Percentiles rank a stretch among this genome's conserved stretches.
Conservation (phyloP, 2,329 filamentous ascomycete species). For the Stenocarpella maydis region DNA sequence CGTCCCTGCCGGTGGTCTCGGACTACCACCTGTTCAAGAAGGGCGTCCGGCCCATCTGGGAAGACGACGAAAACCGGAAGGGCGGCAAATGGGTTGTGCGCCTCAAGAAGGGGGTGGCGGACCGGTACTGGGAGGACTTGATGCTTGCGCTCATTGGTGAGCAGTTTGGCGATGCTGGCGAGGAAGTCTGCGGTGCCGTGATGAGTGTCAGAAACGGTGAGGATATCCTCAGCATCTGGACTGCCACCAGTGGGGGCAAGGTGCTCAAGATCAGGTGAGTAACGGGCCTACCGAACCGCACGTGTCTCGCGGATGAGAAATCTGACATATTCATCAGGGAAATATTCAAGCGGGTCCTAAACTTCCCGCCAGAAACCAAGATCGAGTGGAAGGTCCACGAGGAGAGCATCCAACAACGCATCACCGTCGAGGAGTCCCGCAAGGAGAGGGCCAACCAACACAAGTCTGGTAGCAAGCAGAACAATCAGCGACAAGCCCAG, state of each 20-base stretch:
- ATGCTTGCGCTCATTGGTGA: slow-evolving; percentile 91
- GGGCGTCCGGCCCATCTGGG: slow-evolving; percentile 96
- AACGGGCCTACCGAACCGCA: background rate
- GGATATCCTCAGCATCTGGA: slow-evolving; percentile 98
- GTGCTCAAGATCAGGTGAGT: slow-evolving; percentile 95
- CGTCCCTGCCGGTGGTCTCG: slow-evolving; percentile 85
- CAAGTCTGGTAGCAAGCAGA: slow-evolving; percentile 46
- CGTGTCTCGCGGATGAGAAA: background rate
- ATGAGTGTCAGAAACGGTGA: slow-evolving; percentile 94
- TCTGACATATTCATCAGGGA: slow-evolving; percentile 64
- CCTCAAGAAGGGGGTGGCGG: slow-evolving; percentile 95
- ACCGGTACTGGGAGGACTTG: slow-evolving; percentile 96
- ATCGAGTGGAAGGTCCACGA: slow-evolving; percentile 97
- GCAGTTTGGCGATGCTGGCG: slow-evolving; percentile 89
- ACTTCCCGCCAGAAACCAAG: slow-evolving; percentile 86
- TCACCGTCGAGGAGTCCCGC: slow-evolving; percentile 88
- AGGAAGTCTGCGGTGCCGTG: slow-evolving; percentile 95
- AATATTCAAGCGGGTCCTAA: slow-evolving; percentile 89
- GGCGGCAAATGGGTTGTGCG: slow-evolving; percentile 98
- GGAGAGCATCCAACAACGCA: slow-evolving; percentile 91
- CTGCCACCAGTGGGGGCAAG: slow-evolving; percentile 87
- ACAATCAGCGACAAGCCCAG: slow-evolving; percentile 41
- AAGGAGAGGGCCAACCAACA: slow-evolving; percentile 77
- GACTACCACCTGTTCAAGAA: slow-evolving; percentile 99
- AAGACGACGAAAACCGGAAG: slow-evolving; percentile 95